Percentiles rank a stretch among this genome's conserved stretches.
Conservation (phyloP, 441 rosid genomes). For the Viola pubescens region DNA sequence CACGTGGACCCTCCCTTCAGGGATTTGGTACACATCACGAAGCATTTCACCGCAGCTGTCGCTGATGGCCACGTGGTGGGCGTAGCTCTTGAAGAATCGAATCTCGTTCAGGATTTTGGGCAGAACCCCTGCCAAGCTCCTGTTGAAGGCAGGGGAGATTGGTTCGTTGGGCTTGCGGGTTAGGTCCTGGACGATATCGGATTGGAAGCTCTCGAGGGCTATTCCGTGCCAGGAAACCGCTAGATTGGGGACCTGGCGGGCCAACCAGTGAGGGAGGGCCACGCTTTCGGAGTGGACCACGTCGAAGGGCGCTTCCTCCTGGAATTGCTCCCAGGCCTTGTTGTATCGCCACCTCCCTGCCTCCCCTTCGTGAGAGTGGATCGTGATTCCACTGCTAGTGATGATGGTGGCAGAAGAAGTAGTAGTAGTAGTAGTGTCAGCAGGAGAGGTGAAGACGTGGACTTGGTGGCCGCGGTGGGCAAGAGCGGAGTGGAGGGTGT, state of each 20-base stretch:
- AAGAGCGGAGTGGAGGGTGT: slow-evolving; percentile 64
- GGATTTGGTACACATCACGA: slow-evolving; percentile 82
- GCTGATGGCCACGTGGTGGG: slow-evolving; percentile 80
- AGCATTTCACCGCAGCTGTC: slow-evolving; percentile 93
- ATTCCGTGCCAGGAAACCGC: slow-evolving; percentile 95
- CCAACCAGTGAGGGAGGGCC: slow-evolving; percentile 71
- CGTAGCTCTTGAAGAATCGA: slow-evolving; percentile 70
- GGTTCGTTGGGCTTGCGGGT: slow-evolving; percentile 57
- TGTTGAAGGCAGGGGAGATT: slow-evolving; percentile 40
- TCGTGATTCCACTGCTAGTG: neutral
- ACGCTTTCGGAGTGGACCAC: slow-evolving; percentile 89
- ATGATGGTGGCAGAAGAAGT: slow-evolving; percentile 5
- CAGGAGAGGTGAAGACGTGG: slow-evolving; percentile 80
- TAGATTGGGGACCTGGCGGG: slow-evolving; percentile 51
- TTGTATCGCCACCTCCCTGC: slow-evolving; percentile 64
- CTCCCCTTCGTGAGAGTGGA: slow-evolving; percentile 74
- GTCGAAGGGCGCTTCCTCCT: slow-evolving; percentile 47
- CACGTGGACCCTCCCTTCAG: slow-evolving; percentile 70
- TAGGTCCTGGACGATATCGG: slow-evolving; percentile 71
- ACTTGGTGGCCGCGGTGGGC: slow-evolving; percentile 73
- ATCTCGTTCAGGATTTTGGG: slow-evolving; percentile 76
- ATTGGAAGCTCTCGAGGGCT: slow-evolving; percentile 74
- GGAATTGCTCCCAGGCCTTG: slow-evolving; percentile 75
- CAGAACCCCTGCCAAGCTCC: slow-evolving; percentile 48
- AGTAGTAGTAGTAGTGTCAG: slow-evolving; percentile 16